Evolutionary conservation across 2,329 filamentous ascomycete genomes (phyloP).

Genomic region (Alternaria novae-zelandiae): DNA sequence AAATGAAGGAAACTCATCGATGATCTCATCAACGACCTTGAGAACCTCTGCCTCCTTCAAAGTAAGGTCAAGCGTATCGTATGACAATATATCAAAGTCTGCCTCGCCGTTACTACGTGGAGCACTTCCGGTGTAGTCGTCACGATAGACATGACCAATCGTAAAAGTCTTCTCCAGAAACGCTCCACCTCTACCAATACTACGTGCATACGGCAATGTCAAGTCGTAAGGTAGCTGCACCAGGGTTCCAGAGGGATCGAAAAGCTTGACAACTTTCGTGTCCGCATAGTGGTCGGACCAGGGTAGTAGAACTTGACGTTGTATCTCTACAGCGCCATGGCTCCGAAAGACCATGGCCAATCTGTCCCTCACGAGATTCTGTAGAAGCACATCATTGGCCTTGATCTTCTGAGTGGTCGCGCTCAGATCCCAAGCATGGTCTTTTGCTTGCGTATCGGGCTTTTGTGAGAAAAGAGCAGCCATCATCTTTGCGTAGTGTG

Average conservation of each 20-base stretch:
- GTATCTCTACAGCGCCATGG: constrained; percentile 85
- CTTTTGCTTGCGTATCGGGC: constrained; percentile 78
- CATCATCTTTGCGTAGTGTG: constrained; percentile 89
- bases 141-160: constrained; percentile 87
- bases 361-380: constrained; percentile 74
- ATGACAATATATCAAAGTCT: constrained; percentile 94
- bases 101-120: constrained; percentile 86
- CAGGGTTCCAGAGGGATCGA: constrained; percentile 85
- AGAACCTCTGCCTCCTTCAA: constrained; percentile 92
- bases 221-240: constrained; percentile 94
- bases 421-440: constrained; percentile 61
- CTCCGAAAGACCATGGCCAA: constrained; percentile 81
- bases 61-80: constrained; percentile 78
- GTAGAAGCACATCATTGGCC: constrained; percentile 68
- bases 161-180: constrained; percentile 78
- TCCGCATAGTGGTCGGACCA: constrained; percentile 76
- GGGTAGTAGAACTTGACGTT: constrained; percentile 79
- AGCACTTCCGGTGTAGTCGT: constrained; percentile 78
- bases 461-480: constrained; percentile 78
- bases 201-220: constrained; percentile 84
- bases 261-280: constrained; percentile 74
- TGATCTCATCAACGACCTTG: constrained; percentile 92
- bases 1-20: constrained; percentile 78
- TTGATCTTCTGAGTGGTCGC: constrained; percentile 41
- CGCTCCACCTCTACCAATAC: constrained; percentile 73